Evolutionary conservation across 257 asterid species (phyloP), one percentile per base, ranked within the genome.

Genomic region (Hygrophila difformis): DNA sequence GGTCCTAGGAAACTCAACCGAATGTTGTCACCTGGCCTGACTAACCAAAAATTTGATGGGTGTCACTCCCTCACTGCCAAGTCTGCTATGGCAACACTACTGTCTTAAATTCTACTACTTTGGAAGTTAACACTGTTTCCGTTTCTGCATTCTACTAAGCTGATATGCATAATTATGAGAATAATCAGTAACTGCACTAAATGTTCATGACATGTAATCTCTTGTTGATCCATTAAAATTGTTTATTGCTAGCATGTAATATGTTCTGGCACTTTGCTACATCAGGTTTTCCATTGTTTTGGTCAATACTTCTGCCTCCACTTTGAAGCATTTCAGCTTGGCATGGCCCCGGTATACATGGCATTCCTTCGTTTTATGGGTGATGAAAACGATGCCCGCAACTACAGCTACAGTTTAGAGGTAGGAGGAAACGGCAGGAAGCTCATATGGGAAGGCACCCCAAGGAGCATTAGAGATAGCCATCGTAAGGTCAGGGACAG

Each of bases 291-390:
- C 51, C 65, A 67, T 59, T 67, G 74, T 57, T 67, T 67, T 57
- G 74, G 74, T 14, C 64, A 66, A 41, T 65, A 60, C 40, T 66
- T 60, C 51, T 66, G 67, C 56, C 72, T 55, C 12, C 64, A 57
- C 59, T 57, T 62, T 26, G 73, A 67, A 53, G 73, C 68, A 12
- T 67, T 67, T 48, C 68, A 56, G 69, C 65, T 67, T 2, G 73
- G 73, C 15, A 56, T 51, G 54, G 61, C 68, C 31, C 73, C 73
- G 3, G 73, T 67, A 2, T 67, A 55, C 44, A 67, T 67, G 73
- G 69, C 73, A 15, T 67, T 67, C 18, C 55, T 67, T n/a, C 64
- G 74, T 23, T 67, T 67, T 23, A 67, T 67, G 74, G 74, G 74
- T 1, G 66, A 67, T 31, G 74, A 67, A 47, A 44, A 16, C n/a